These are phyloP conservation scores for Alternaria sp. DNA, from an alignment of 2,329 filamentous ascomycete genomes.

Conservation along the genomic window DNA sequence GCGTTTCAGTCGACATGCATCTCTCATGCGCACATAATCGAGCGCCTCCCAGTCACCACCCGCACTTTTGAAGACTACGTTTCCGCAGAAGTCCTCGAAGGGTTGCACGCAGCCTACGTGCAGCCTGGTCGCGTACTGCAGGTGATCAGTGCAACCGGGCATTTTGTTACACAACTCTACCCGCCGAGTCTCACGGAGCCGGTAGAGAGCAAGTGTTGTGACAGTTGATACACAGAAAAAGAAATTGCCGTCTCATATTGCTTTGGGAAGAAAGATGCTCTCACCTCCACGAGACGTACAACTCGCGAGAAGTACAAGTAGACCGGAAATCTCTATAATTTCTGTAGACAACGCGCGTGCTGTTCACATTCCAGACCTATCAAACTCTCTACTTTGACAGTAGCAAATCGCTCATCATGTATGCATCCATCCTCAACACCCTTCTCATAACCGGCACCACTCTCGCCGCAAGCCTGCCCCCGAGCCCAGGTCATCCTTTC, in stretches of 20 bases:
- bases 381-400: not conserved
- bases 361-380: not conserved
- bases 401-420: conserved; percentile 9
- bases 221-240: conserved; percentile 3
- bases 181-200: conserved; percentile 10
- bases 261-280: not conserved
- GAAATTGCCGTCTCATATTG: conserved; percentile 7
- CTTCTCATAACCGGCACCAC: conserved; percentile 8
- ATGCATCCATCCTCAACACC: conserved; percentile 8
- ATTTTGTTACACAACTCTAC: conserved; percentile 14
- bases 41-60: not conserved
- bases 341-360: not conserved
- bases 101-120: conserved; percentile 13
- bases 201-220: conserved; percentile 4
- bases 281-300: not conserved
- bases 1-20: not conserved
- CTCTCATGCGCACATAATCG: not conserved
- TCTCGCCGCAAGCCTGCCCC: not conserved
- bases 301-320: conserved; percentile 6
- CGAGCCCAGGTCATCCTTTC: not conserved
- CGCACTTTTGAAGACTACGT: conserved; percentile 1
- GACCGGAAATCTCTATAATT: not conserved
- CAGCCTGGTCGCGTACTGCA: conserved; percentile 28
- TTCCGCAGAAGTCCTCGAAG: not conserved
- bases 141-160: conserved; percentile 19